phyloP scores from a whole-genome alignment of 805 yeast genomes.

The Wickerhamomyces mucosus region DNA sequence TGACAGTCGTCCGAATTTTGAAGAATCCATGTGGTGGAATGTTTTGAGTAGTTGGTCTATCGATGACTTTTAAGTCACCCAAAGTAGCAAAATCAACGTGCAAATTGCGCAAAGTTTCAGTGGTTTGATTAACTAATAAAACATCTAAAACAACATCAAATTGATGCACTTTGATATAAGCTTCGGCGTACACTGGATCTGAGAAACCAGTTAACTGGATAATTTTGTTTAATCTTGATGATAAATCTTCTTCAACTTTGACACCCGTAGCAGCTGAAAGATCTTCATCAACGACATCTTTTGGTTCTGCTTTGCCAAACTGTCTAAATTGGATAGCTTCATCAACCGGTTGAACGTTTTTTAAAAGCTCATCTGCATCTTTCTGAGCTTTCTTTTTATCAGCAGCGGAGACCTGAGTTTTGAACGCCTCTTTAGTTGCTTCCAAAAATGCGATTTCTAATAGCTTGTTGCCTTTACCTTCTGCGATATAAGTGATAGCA shows the following conservation, averaged over 20 bases:
- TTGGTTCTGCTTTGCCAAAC: constrained; percentile 38
- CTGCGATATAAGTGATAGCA: constrained; percentile 74
- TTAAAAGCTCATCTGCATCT: constrained; percentile 47
- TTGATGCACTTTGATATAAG: constrained; percentile 91
- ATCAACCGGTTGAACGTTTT: constrained; percentile 68
- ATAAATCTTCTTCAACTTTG: constrained; percentile 44
- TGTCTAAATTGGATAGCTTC: constrained; percentile 75
- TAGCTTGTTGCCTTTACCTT: constrained; percentile 40
- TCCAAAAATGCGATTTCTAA: constrained; percentile 68
- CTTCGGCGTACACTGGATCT: constrained; percentile 97
- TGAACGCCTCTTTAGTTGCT: constrained; percentile 82
- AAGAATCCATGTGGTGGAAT: constrained; percentile 98
- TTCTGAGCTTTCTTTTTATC: constrained; percentile 48
- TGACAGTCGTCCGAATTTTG: constrained; percentile 77
- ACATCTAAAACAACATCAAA: constrained; percentile 94
- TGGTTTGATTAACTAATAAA: constrained; percentile 88
- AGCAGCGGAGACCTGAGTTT: constrained; percentile 51
- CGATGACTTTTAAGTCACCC: constrained; percentile 93
- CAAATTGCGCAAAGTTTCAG: constrained; percentile 78
- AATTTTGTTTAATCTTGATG: constrained; percentile 79
- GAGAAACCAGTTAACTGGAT: constrained; percentile 96
- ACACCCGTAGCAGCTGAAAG: constrained; percentile 44
- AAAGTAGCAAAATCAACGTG: constrained; percentile 92
- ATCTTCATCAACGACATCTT: constrained; percentile 49
- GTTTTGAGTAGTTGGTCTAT: constrained; percentile 80